Conservation (phyloP, 2,329 filamentous ascomycete species). For the Chrysosphaeria jannelii region DNA sequence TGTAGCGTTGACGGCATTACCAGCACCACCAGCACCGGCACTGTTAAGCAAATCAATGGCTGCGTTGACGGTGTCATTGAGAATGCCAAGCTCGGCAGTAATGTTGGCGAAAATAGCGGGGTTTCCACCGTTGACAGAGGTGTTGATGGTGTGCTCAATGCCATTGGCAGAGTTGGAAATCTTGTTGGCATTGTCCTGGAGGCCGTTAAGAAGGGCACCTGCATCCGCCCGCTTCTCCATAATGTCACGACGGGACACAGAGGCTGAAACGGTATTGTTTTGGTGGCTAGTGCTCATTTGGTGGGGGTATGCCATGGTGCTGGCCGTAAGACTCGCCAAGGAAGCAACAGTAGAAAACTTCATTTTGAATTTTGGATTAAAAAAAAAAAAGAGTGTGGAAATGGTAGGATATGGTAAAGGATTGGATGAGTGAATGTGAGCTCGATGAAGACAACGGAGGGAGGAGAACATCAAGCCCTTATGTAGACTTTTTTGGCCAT, state of each 20-base stretch:
- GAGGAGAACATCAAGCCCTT: not conserved
- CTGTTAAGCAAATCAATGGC: conserved; percentile 1
- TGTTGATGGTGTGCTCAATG: not conserved
- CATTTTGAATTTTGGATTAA: no score
- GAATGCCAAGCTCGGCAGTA: not conserved
- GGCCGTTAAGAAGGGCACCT: not conserved
- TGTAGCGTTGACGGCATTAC: not conserved
- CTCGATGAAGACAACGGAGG: not conserved
- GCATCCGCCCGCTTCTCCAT: no score
- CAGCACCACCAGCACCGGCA: not conserved
- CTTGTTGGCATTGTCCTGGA: not conserved
- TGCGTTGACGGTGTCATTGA: conserved; percentile 1
- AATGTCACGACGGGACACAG: no score
- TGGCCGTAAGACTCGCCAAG: conserved; percentile 1
- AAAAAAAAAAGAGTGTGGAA: no score
- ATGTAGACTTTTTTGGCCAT: no score
- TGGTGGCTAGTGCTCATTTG: no score
- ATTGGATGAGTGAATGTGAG: no score
- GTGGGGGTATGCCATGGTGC: conserved; percentile 2
- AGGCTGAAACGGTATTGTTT: no score
- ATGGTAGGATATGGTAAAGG: no score
- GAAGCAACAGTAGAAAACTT: conserved; percentile 4
- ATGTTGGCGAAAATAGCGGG: not conserved
- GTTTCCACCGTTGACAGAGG: not conserved
- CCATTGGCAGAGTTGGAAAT: not conserved